phyloP scores from a whole-genome alignment of 768 basidiomycete genomes.

The Xerocomus spinulosus region DNA sequence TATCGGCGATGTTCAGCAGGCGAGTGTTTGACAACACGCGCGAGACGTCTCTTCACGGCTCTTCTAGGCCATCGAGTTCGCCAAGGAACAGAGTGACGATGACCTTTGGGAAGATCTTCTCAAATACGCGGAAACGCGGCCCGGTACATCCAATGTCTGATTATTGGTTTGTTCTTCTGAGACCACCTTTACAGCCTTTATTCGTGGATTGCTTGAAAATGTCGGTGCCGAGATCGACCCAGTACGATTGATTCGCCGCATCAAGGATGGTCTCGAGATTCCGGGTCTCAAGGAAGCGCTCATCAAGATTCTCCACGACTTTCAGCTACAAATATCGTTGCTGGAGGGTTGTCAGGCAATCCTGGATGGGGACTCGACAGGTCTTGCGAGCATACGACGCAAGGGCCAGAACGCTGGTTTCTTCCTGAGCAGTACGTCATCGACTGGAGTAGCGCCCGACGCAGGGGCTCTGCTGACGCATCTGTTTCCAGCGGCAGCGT shows the following conservation, averaged over 20 bases:
- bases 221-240: conserved; percentile 96
- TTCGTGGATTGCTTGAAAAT: conserved; percentile 90
- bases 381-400: conserved; percentile 65
- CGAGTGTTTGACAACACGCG: conserved; percentile 30
- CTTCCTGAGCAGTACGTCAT: conserved; percentile 60
- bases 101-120: conserved; percentile 98
- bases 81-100: conserved; percentile 93
- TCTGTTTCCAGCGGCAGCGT: conserved; percentile 45
- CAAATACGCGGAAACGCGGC: conserved; percentile 89
- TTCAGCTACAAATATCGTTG: conserved; percentile 89
- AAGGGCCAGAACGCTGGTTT: conserved; percentile 77
- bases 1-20: conserved; percentile 86
- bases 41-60: background rate
- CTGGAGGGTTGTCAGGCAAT: conserved; percentile 91
- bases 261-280: conserved; percentile 95
- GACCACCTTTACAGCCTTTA: conserved; percentile 59
- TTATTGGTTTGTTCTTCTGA: background rate
- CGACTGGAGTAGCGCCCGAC: background rate
- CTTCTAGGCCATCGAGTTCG: conserved; percentile 89
- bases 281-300: conserved; percentile 91
- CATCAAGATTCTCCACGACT: conserved; percentile 96
- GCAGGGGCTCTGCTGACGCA: background rate
- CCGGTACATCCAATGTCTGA: conserved; percentile 45
- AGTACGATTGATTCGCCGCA: conserved; percentile 87
- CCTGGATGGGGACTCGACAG: conserved; percentile 74